A percentile compares a stretch with the other conserved stretches of the same genome.
These are phyloP conservation scores for Erythrobasidium hasegawianum DNA, from an alignment of 1,284 basidiomycete species.

Conservation along the genomic window DNA sequence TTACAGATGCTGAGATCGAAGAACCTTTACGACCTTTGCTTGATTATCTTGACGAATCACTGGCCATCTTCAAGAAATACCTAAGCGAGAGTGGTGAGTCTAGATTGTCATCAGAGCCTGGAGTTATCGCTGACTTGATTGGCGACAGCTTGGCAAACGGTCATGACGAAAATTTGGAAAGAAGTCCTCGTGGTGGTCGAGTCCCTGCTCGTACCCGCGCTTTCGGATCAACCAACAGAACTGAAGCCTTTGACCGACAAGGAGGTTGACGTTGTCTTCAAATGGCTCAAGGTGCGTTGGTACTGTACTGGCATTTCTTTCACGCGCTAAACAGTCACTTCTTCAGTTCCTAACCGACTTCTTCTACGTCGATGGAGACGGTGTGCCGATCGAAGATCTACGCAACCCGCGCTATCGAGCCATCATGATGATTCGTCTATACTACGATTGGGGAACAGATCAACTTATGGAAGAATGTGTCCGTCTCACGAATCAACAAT, in stretches of 20 bases:
- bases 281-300: constrained; percentile 79
- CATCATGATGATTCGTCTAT: constrained; percentile 79
- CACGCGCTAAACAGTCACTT: not conserved
- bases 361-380: constrained; percentile 89
- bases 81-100: constrained; percentile 31
- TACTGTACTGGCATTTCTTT: not conserved
- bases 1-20: constrained; percentile 92
- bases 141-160: constrained; percentile 72
- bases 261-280: constrained; percentile 96
- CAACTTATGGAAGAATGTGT: constrained; percentile 68
- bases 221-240: constrained; percentile 81
- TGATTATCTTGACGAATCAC: constrained; percentile 93
- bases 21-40: constrained; percentile 86
- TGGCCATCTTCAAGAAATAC: constrained; percentile 72
- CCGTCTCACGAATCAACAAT: constrained; percentile 77
- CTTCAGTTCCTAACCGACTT: constrained; percentile 83
- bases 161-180: constrained; percentile 94
- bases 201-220: constrained; percentile 80
- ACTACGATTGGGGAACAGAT: constrained; percentile 85
- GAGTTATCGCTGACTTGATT: constrained; percentile 16
- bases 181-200: constrained; percentile 87
- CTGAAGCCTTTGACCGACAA: constrained; percentile 89
- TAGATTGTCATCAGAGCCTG: not conserved
- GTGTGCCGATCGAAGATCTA: constrained; percentile 74
- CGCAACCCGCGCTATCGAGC: constrained; percentile 96